Evolutionary conservation across 306 rosid species (phyloP), one percentile per base, ranked within the genome.

Genomic region (Begonia masoniana): DNA sequence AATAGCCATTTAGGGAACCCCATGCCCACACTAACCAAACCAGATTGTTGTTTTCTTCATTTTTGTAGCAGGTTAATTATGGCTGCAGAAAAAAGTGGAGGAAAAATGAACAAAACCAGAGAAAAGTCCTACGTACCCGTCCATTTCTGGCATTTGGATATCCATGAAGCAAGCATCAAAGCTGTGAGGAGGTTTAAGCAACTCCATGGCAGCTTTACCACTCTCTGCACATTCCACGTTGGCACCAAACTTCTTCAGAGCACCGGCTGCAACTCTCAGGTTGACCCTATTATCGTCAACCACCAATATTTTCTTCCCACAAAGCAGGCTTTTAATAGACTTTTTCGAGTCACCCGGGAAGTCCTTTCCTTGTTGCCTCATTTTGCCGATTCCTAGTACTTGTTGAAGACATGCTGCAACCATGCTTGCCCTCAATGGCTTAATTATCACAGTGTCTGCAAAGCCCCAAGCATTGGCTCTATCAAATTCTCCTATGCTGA

Each of bases 61-160:
- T 31, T 31, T 31, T 7, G 7, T 31, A 21, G 24, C 24, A 21
- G 24, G 24, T 21, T 21, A 3, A 3, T 21, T 21, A 21, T 21
- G 24, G 24, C 24, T 21, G 24, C 24, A 21, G 24, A 21, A 2
- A 3, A 17, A 17, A 17, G 24, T 1, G 60, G 13, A 31, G 50
- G 47, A 59, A 21, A 36, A 54, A 51, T 24, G 51, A 15, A 2
- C 13, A 50, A 48, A 55, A 5, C 2, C 21, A 1, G 36, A 19
- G 55, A 36, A 14, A 35, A 56, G 41, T 4, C 11, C 13, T 54
- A 58, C 84, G 36, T 77, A 88, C 99, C 99, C 99, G 53, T 92
- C 99, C 99, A 92, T 92, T 67, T 92, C 99, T 10, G 99, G 99
- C 99, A 92, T 92, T 61, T 92, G 99, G 67, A 92, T 86, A 65